Evolutionary conservation across 768 basidiomycete genomes (phyloP).

Genomic region (Boletales sp.): DNA sequence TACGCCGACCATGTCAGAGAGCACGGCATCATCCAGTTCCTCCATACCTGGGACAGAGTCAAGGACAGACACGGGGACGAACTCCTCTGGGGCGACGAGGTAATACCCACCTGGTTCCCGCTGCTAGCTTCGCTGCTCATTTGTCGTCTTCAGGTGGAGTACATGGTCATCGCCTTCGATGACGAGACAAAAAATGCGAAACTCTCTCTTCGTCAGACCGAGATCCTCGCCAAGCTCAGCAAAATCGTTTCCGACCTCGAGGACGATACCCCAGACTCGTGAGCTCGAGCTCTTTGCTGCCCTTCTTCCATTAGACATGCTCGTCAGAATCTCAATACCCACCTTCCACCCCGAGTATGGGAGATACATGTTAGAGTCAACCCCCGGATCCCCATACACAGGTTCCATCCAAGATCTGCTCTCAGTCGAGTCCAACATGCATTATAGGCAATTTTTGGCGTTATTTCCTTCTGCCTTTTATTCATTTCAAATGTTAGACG

Average conservation of each 20-base stretch:
- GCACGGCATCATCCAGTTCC: conserved; percentile 94
- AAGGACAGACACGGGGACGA: conserved; percentile 91
- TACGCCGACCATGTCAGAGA: conserved; percentile 85
- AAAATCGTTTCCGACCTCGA: conserved; percentile 65
- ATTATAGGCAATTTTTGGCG: conserved; percentile 62
- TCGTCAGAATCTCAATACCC: conserved; percentile 64
- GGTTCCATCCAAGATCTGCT: conserved; percentile 83
- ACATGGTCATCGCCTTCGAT: conserved; percentile 90
- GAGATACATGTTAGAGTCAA: conserved; percentile 97
- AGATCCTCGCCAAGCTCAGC: conserved; percentile 81
- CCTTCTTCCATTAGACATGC: not conserved
- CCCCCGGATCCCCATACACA: conserved; percentile 93
- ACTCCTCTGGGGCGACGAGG: conserved; percentile 98
- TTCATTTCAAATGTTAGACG: conserved; percentile 50
- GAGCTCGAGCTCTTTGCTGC: conserved; percentile 25
- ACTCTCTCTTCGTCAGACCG: conserved; percentile 91
- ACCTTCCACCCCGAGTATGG: conserved; percentile 99
- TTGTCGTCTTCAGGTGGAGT: conserved; percentile 68
- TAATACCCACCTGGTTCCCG: conserved; percentile 32
- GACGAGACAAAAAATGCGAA: conserved; percentile 74
- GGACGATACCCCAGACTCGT: conserved; percentile 51
- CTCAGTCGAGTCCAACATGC: conserved; percentile 92
- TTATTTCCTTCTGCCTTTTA: not conserved
- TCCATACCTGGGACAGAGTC: conserved; percentile 88
- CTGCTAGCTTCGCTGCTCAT: conserved; percentile 10